These are phyloP conservation scores for Coemansia sp. DNA, from an alignment of 192 early-diverging fungal species.

Conservation along the genomic window DNA sequence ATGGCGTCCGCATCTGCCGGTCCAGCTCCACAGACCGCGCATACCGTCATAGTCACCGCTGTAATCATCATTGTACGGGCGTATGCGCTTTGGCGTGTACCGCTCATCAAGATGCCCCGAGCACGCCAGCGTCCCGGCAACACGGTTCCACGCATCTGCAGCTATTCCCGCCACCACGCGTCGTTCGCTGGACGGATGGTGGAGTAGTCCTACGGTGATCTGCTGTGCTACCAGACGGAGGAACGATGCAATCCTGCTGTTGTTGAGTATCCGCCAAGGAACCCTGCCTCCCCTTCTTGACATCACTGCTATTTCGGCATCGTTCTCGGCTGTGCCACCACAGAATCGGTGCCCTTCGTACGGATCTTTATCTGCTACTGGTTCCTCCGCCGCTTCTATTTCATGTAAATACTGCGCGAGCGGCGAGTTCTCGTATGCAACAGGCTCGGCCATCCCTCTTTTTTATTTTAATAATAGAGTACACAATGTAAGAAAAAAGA, in stretches of 20 bases:
- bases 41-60: background rate
- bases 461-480: background rate
- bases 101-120: slow-evolving; percentile 32
- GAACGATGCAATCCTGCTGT: too few relatives aligned
- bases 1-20: too few relatives aligned
- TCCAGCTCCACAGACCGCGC: background rate
- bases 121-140: slow-evolving; percentile 11
- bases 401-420: slow-evolving; percentile 45
- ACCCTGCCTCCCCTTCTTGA: background rate
- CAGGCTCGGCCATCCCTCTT: slow-evolving; percentile 35
- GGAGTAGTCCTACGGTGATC: too few relatives aligned
- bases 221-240: too few relatives aligned
- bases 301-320: background rate
- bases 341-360: background rate
- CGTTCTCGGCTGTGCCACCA: background rate
- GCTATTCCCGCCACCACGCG: background rate
- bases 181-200: too few relatives aligned
- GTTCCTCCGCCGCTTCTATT: slow-evolving; percentile 19
- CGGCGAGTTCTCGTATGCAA: slow-evolving; percentile 49
- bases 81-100: slow-evolving; percentile 28
- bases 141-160: background rate
- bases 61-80: too few relatives aligned
- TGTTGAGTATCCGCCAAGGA: background rate
- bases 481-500: background rate
- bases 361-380: slow-evolving; percentile 16